phyloP scores from a whole-genome alignment of 306 rosid genomes.

The Quercus rubra region DNA sequence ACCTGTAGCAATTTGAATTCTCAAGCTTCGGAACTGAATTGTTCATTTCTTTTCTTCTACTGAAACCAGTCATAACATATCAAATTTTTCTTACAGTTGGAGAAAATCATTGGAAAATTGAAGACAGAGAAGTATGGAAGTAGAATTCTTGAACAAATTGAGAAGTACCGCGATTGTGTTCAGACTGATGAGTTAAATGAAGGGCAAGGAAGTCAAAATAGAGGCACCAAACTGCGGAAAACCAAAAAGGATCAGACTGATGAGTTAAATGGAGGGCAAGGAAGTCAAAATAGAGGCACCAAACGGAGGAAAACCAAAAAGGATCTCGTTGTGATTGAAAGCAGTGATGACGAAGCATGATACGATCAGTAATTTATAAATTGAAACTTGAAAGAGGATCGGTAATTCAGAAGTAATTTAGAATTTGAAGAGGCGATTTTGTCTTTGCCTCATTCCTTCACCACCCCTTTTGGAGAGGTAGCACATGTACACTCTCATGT shows the following conservation, averaged over 20 bases:
- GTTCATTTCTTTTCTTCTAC: not conserved
- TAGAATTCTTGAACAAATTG: constrained; percentile 60
- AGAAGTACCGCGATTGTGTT: constrained; percentile 35
- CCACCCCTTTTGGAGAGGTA: too few species aligned
- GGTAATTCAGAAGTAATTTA: not conserved
- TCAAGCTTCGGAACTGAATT: not conserved
- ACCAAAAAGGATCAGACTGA: constrained; percentile 43
- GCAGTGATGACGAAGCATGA: constrained; percentile 76
- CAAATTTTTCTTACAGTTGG: constrained; percentile 52
- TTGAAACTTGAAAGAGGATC: not conserved
- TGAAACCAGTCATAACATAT: not conserved
- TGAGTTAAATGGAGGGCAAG: constrained; percentile 32
- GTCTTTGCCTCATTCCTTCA: too few species aligned
- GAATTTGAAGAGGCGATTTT: too few species aligned
- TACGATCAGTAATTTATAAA: not conserved
- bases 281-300: constrained; percentile 37
- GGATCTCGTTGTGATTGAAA: constrained; percentile 56
- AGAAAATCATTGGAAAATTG: constrained; percentile 71
- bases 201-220: constrained; percentile 36
- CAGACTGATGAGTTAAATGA: constrained; percentile 22
- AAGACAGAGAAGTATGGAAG: constrained; percentile 72
- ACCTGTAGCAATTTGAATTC: not conserved
- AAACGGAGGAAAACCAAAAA: constrained; percentile 62
- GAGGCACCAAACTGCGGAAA: constrained; percentile 57
- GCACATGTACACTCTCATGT: too few species aligned